A percentile compares a stretch with the other conserved stretches of the same genome.
phyloP scores from a whole-genome alignment of 352 stramenopile species.

The Globisporangium irregulare region DNA sequence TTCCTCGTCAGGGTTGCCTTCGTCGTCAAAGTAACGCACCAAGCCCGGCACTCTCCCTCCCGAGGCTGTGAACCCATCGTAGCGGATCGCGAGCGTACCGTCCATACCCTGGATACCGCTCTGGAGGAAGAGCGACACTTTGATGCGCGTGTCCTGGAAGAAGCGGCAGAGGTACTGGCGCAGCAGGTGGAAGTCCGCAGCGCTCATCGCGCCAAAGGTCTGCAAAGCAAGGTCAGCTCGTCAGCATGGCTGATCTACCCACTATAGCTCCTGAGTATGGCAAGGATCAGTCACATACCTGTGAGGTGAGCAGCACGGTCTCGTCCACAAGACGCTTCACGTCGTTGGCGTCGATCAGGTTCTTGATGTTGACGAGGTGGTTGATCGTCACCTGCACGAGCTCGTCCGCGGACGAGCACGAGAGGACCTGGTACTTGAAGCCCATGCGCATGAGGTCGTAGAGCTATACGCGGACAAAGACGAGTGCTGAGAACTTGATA shows the following conservation, averaged over 20 bases:
- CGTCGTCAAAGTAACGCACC: conserved; percentile 66
- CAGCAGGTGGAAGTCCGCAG: conserved; percentile 76
- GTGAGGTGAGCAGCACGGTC: conserved; percentile 71
- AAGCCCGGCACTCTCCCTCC: conserved; percentile 68
- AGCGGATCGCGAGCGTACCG: conserved; percentile 75
- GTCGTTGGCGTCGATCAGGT: conserved; percentile 61
- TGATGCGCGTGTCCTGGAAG: conserved; percentile 90
- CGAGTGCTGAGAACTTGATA: neutral
- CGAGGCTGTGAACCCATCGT: conserved; percentile 67
- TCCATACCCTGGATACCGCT: conserved; percentile 83
- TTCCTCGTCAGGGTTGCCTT: conserved; percentile 59
- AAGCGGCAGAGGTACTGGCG: conserved; percentile 87
- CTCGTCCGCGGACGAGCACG: conserved; percentile 77
- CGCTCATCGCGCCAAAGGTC: conserved; percentile 62
- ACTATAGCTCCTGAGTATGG: neutral
- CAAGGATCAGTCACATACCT: conserved; percentile 23
- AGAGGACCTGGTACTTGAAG: conserved; percentile 92
- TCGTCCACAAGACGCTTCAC: conserved; percentile 73
- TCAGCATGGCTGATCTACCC: neutral
- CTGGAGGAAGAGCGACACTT: conserved; percentile 90
- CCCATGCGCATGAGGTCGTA: conserved; percentile 95
- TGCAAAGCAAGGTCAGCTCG: neutral
- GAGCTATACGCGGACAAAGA: conserved; percentile 34
- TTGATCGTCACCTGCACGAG: conserved; percentile 89
- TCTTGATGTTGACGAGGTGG: conserved; percentile 74